Evolutionary conservation across 306 rosid genomes (phyloP).

Genomic region (Malus asiatica): DNA sequence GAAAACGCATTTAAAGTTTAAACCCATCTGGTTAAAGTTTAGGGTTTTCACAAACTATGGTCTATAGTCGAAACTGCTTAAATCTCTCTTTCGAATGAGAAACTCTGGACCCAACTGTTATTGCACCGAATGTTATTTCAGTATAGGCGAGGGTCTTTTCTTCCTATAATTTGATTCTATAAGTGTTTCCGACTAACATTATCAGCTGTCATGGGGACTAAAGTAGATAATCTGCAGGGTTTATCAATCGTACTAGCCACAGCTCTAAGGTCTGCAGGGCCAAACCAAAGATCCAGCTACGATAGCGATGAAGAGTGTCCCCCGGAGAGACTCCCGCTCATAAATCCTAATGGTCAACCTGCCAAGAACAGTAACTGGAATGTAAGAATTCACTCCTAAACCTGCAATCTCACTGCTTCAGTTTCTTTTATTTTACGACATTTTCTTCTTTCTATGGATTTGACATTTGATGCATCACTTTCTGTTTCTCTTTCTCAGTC

Average conservation of each 20-base stretch:
- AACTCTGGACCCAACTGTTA: no score
- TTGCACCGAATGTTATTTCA: no score
- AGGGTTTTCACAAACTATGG: not conserved
- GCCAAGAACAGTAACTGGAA: conserved; percentile 19
- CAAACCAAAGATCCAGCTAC: conserved; percentile 4
- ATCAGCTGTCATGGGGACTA: not conserved
- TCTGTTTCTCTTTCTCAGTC: not conserved
- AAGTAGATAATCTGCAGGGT: conserved; percentile 16
- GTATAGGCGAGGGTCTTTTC: no score
- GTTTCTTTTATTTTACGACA: not conserved
- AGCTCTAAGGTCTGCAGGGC: conserved; percentile 20
- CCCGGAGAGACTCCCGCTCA: conserved; percentile 28
- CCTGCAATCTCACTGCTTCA: not conserved
- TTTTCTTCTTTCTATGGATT: not conserved
- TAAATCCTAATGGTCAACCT: conserved; percentile 15
- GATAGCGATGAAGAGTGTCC: conserved; percentile 24
- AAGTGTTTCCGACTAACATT: not conserved
- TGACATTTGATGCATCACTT: not conserved
- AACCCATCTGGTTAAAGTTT: not conserved
- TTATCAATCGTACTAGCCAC: conserved; percentile 27
- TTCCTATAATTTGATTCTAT: no score
- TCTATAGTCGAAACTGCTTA: no score
- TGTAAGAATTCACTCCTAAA: conserved; percentile 10
- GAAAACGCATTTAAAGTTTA: not conserved
- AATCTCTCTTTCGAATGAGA: no score